These are phyloP conservation scores for Galerina sulciceps DNA, from an alignment of 768 basidiomycete genomes.

Conservation along the genomic window DNA sequence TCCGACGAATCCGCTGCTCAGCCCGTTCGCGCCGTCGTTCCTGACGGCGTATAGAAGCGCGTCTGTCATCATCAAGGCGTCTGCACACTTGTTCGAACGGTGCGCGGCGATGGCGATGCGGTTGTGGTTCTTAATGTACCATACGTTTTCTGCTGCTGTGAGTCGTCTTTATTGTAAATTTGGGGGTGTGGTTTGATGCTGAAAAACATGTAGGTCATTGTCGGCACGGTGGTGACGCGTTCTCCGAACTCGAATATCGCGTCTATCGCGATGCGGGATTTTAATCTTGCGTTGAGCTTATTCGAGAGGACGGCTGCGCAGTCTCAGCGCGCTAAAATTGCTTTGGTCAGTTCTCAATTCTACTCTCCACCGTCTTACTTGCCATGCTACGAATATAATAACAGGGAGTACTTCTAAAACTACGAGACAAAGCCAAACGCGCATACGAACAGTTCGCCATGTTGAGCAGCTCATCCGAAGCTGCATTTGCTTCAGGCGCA, in stretches of 20 bases:
- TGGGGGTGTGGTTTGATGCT: too few relatives aligned
- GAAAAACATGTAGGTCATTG: slow-evolving; percentile 55
- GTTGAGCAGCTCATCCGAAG: slow-evolving; percentile 8
- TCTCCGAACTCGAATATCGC: slow-evolving; percentile 56
- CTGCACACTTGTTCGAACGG: slow-evolving; percentile 51
- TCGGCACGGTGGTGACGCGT: slow-evolving; percentile 63
- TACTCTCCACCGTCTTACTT: too few relatives aligned
- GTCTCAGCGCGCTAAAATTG: slow-evolving; percentile 50
- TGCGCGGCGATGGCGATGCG: slow-evolving; percentile 51
- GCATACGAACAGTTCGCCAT: slow-evolving; percentile 34
- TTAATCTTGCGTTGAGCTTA: slow-evolving; percentile 47
- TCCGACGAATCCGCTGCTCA: slow-evolving; percentile 55
- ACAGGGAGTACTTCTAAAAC: slow-evolving; percentile 47
- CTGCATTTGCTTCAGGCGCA: slow-evolving; percentile 14
- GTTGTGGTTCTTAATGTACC: slow-evolving; percentile 55
- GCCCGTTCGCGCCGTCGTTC: slow-evolving; percentile 60
- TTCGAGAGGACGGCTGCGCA: slow-evolving; percentile 49
- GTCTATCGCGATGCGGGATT: slow-evolving; percentile 50
- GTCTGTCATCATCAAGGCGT: slow-evolving; percentile 53
- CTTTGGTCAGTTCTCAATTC: slow-evolving; percentile 46
- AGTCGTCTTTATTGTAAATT: slow-evolving; percentile 18
- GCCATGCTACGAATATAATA: too few relatives aligned
- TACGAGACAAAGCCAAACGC: slow-evolving; percentile 48
- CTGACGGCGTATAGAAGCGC: slow-evolving; percentile 57
- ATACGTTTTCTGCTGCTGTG: slow-evolving; percentile 55